phyloP scores from a whole-genome alignment of 75 land plant genomes.

The Cunninghamia lanceolata region DNA sequence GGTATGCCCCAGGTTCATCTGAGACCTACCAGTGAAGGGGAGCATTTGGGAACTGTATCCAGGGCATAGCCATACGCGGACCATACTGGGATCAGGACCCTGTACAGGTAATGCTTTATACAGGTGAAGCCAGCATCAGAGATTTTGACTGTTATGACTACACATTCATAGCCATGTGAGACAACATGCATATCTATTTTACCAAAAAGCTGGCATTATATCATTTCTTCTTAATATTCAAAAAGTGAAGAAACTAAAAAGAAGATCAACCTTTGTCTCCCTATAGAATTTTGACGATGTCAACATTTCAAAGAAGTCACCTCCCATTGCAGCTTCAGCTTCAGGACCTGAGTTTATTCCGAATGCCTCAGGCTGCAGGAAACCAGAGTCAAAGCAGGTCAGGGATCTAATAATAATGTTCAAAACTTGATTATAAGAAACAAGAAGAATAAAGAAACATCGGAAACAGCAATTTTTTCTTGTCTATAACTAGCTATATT shows the following conservation, averaged over 20 bases:
- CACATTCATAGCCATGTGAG: not conserved
- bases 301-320: constrained; percentile 63
- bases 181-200: not conserved
- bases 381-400: not conserved
- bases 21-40: too few relatives aligned
- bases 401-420: not conserved
- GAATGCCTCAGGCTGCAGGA: constrained; percentile 25
- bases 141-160: not conserved
- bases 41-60: too few relatives aligned
- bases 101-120: not conserved
- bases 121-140: not conserved
- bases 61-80: not conserved
- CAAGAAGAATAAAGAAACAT: not conserved
- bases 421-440: not conserved
- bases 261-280: constrained; percentile 60
- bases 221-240: constrained; percentile 3
- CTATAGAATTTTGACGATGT: constrained; percentile 74
- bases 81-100: not conserved
- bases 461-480: not conserved
- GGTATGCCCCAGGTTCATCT: too few relatives aligned
- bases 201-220: not conserved
- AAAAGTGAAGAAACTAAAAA: not conserved
- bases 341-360: constrained; percentile 27
- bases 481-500: not conserved
- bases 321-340: constrained; percentile 41